Evolutionary conservation across 495 filamentous ascomycete species (phyloP).

Genomic region (Aspergillus baeticus): DNA sequence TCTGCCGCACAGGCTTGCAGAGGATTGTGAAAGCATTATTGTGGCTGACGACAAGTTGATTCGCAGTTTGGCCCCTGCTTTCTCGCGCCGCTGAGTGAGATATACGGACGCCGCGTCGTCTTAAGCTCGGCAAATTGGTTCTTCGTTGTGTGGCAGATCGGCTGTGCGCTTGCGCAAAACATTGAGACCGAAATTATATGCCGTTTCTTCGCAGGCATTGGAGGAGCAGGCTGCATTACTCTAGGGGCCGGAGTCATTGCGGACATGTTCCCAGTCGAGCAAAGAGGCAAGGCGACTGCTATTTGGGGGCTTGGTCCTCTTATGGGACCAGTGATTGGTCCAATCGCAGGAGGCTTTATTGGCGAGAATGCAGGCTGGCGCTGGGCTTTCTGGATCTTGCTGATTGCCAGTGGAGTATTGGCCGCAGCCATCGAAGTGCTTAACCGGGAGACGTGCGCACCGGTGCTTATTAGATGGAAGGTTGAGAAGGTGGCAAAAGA

Average conservation of each 20-base stretch:
- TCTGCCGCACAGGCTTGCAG: too few relatives aligned
- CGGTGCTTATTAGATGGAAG: slow-evolving; percentile 49
- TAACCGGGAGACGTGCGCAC: slow-evolving; percentile 52
- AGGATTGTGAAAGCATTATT: too few relatives aligned
- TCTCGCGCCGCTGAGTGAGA: slow-evolving; percentile 42
- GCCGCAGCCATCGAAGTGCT: slow-evolving; percentile 43
- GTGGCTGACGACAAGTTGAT: too few relatives aligned
- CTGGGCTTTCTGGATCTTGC: slow-evolving; percentile 61
- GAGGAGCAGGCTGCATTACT: slow-evolving; percentile 48
- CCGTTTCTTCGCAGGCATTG: slow-evolving; percentile 61
- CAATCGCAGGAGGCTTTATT: slow-evolving; percentile 53
- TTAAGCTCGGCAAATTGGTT: slow-evolving; percentile 37
- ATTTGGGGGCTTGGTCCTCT: slow-evolving; percentile 53
- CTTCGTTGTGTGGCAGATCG: slow-evolving; percentile 60
- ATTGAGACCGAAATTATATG: slow-evolving; percentile 59
- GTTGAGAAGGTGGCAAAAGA: slow-evolving; percentile 37
- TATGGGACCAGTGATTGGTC: slow-evolving; percentile 50
- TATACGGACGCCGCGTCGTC: slow-evolving; percentile 39
- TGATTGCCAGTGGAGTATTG: slow-evolving; percentile 44
- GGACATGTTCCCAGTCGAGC: slow-evolving; percentile 55
- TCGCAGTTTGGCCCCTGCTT: slow-evolving; percentile 38
- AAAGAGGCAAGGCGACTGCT: slow-evolving; percentile 58
- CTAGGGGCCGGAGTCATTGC: slow-evolving; percentile 54
- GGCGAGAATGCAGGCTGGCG: slow-evolving; percentile 54
- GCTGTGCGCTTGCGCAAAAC: slow-evolving; percentile 63